Conservation (phyloP, 352 stramenopile genomes). For the Globisporangium solare region DNA sequence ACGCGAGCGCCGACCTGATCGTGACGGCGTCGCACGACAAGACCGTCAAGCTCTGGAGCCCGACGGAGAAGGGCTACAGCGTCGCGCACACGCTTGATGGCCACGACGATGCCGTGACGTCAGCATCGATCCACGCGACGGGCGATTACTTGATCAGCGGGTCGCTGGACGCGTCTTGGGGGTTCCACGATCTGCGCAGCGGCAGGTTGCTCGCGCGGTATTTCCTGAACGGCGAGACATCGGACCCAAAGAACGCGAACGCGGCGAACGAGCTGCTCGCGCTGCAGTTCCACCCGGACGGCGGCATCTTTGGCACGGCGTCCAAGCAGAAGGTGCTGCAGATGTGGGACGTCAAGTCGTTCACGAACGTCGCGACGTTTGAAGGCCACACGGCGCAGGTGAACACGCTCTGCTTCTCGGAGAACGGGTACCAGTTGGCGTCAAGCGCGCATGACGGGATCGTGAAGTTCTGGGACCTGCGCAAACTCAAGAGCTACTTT, state of each 20-base stretch:
- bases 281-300: slow-evolving; percentile 91
- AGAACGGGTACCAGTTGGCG: slow-evolving; percentile 95
- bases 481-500: slow-evolving; percentile 82
- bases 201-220: slow-evolving; percentile 47
- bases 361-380: slow-evolving; percentile 82
- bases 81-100: slow-evolving; percentile 53
- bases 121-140: slow-evolving; percentile 76
- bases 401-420: slow-evolving; percentile 84
- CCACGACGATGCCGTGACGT: slow-evolving; percentile 60
- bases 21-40: slow-evolving; percentile 75
- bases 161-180: slow-evolving; percentile 80
- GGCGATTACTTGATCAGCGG: slow-evolving; percentile 74
- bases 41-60: slow-evolving; percentile 77
- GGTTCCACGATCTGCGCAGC: slow-evolving; percentile 74
- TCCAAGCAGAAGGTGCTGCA: slow-evolving; percentile 69
- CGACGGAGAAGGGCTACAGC: slow-evolving; percentile 33
- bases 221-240: slow-evolving; percentile 40
- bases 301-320: slow-evolving; percentile 86
- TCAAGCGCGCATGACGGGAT: slow-evolving; percentile 72
- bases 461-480: slow-evolving; percentile 93
- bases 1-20: slow-evolving; percentile 61
- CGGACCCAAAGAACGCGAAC: slow-evolving; percentile 19
- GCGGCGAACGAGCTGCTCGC: slow-evolving; percentile 34
- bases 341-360: slow-evolving; percentile 92
- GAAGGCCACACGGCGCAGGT: slow-evolving; percentile 75